Evolutionary conservation across 2,329 filamentous ascomycete species (phyloP), one percentile per base, ranked within the genome.

Genomic region (Aspergillus japonicus): DNA sequence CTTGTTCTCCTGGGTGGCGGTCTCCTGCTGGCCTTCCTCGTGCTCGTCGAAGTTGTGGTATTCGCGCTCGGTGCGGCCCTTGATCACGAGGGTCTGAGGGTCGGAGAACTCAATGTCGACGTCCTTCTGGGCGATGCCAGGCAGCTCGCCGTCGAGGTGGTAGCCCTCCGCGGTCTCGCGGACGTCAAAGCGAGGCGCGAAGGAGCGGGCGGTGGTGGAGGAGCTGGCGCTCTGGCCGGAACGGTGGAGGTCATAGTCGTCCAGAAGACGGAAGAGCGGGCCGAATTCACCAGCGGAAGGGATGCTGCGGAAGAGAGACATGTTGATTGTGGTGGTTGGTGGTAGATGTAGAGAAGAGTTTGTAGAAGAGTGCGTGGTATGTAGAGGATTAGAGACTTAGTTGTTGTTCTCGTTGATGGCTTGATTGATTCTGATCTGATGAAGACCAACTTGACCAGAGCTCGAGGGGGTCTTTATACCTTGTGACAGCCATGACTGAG

Each of bases 21-120:
- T 7, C 6, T 44, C 23, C 31, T 50, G 19, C 31, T 50, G 19
- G 62, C 83, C 79, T 47, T 83, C 81, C 16, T 76, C 76, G 4
- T 80, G 73, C 64, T 79, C 64, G 10, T 54, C 19, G 35, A 67
- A 65, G 57, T 44, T 44, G 39, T 73, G 64, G 62, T 73, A 74
- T 50, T 73, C 72, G 54, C 73, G 74, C 65, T 80, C 78, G 29
- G 70, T 71, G 48, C 70, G 73, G 33, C 81, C 80, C 64, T 78
- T 78, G 60, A 83, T 73, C 55, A 77, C 72, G 24, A 83, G 70
- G 8, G 79, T 82, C 47, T 80, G 75, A 10, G 76, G 69, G 60
- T 82, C 80, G 55, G 75, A 69, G 67, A 82, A 82, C 58, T 81
- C 78, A 54, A 83, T 78, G 57, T 77, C 72, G 53, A 82, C 68